Base-by-base conservation (phyloP, 2,329 filamentous ascomycete genomes). In the Parasarocladium wereldwijsianum region DNA sequence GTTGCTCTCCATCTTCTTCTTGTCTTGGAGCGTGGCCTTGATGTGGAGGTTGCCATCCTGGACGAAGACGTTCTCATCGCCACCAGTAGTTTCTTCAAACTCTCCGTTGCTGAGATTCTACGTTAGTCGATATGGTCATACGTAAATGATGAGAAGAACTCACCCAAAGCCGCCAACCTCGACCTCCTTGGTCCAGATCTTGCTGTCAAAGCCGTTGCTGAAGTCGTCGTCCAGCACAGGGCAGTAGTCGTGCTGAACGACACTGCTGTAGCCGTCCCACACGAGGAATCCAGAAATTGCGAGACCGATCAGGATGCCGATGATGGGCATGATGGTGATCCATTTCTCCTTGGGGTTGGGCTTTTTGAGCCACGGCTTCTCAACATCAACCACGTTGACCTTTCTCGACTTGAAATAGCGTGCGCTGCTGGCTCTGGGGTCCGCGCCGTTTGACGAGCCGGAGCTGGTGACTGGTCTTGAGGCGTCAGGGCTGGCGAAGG, bases 301-400 rank as follows among this genome's bases (percentile, higher is more conserved):
- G 20, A 87, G 48, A 10, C 83, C 83, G 10, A 85, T 36, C 3
- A 74, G 27, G 29, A 90, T 69, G 26, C 81, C 82, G 15, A 83
- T 48, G 24, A 85, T 46, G 3, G 82, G 82, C 34, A 92, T 66
- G 38, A 87, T 84, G 3, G 76, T 85, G 7, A 83, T 74, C 82
- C 82, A 90, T 58, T 84, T 90, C 62, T 87, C 79, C 49, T 74
- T 78, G 9, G 77, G 75, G 40, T 86, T 76, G 34, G 62, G 72
- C 46, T 74, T 76, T n/a, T 67, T 54, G 22, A 78, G 54, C 83
- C 83, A 90, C 9, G 82, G 78, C 55, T 81, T 77, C 47, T 84
- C 76, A 3, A 82, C 52, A 28, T 81, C 70, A 24, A 70, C 79
- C 48, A 83, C 82, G 47, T 64, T 68, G 19, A 87, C 67, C 36